Conservation (phyloP, 306 rosid species). For the Herpetospermum pedunculosum region DNA sequence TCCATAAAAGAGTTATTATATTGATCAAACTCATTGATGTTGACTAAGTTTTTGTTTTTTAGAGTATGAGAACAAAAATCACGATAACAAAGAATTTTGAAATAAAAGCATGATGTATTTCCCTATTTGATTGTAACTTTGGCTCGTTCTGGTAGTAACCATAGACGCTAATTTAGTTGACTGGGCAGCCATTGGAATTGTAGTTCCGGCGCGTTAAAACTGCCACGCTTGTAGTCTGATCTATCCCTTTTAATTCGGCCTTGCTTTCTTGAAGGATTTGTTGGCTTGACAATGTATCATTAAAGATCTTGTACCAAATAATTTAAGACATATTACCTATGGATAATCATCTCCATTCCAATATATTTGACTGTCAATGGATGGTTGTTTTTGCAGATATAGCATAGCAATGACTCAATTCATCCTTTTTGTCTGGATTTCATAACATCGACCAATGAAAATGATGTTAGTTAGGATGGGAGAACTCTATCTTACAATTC, state of each 20-base stretch:
- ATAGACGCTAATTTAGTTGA: not conserved
- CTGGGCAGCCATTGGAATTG: not conserved
- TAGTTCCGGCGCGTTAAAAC: not conserved
- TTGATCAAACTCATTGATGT: not conserved
- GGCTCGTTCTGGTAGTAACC: not conserved
- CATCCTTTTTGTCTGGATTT: slow-evolving; percentile 14
- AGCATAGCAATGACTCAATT: slow-evolving; percentile 18
- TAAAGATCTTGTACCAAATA: not conserved
- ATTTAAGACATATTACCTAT: not conserved
- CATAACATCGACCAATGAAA: slow-evolving; percentile 13
- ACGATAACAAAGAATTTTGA: not conserved
- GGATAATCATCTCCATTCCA: not conserved
- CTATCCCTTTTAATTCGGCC: not conserved
- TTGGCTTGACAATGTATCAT: not conserved
- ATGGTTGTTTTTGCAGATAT: slow-evolving; percentile 33
- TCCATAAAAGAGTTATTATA: not conserved
- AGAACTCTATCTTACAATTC: slow-evolving; percentile 22
- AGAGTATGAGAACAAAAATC: not conserved
- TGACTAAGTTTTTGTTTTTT: not conserved
- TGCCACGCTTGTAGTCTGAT: not conserved
- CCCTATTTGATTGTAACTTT: not conserved
- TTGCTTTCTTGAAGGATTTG: not conserved
- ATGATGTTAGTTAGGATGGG: slow-evolving; percentile 44
- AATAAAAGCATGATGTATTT: not conserved
- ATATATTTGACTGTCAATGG: not conserved